phyloP scores from a whole-genome alignment of 169 alveolate species.

The Eimeria falciformis region DNA sequence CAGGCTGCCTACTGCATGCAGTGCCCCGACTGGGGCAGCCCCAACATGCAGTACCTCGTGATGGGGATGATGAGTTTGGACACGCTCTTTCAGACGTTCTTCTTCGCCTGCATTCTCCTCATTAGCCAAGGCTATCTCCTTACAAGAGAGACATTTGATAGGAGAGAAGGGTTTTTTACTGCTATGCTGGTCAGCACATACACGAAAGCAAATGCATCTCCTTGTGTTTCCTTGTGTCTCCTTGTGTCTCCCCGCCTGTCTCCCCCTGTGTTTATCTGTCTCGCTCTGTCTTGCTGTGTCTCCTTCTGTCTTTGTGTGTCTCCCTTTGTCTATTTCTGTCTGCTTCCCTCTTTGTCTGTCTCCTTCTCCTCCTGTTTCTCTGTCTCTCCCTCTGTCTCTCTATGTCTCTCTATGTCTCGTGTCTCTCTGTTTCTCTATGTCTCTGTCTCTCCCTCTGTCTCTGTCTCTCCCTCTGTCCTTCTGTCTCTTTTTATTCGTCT shows the following conservation, averaged over 20 bases:
- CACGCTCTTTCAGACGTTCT: slow-evolving; percentile 49
- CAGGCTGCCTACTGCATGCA: slow-evolving; percentile 17
- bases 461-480: not conserved
- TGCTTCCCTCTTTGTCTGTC: too few species aligned
- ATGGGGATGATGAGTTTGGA: slow-evolving; percentile 48
- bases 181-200: slow-evolving; percentile 20
- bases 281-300: too few species aligned
- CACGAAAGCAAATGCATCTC: not conserved
- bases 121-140: slow-evolving; percentile 59
- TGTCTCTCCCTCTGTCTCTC: too few species aligned
- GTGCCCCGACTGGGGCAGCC: slow-evolving; percentile 37
- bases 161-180: slow-evolving; percentile 27
- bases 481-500: not conserved
- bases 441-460: too few species aligned
- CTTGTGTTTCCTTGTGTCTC: too few species aligned
- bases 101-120: slow-evolving; percentile 41
- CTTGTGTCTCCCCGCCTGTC: too few species aligned
- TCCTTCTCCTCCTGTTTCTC: too few species aligned
- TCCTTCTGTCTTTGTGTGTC: too few species aligned
- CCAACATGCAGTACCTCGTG: slow-evolving; percentile 19
- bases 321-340: too few species aligned
- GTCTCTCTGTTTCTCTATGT: not conserved
- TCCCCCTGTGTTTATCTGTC: too few species aligned
- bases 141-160: slow-evolving; percentile 43
- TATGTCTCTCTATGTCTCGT: too few species aligned